Evolutionary conservation across 2,329 filamentous ascomycete species (phyloP), one percentile per base, ranked within the genome.

Genomic region (Penicillium brasilianum): DNA sequence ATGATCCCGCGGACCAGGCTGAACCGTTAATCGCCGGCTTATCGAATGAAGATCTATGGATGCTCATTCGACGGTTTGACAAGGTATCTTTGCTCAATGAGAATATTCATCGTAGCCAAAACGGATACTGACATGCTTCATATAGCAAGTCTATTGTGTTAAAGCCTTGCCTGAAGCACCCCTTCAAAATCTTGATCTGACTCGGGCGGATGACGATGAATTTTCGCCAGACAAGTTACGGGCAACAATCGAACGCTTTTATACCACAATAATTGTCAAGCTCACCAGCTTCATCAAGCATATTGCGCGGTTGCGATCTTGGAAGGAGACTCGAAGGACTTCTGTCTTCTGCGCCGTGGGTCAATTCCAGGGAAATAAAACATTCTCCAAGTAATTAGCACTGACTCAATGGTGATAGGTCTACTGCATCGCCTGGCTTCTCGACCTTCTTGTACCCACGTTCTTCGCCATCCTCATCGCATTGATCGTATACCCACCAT

Each of bases 161-260:
- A 92, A 90, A 73, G 87, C 89, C 30, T 85, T 88, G 9, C 78
- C 83, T 0, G 75, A 83, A 51, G 76, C 85, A 8, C 82, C 85
- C 0, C 83, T 90, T 1, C 90, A 89, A 6, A 86, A 87, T 14
- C 79, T 96, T 39, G 92, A 96, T 74, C 83, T 96, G 60, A 92
- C 93, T 67, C 89, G 92, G 58, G 88, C 91, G 4, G 89, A 93
- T 41, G 88, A 94, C 57, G 91, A 95, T 66, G 90, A 93, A 59
- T 95, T 95, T 74, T 91, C 90, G 0, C 91, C 92, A 0, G 91
- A 95, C 71, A 95, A 95, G 77, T 80, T 96, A 48, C 84, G 92
- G 11, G 86, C 88, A 2, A 92, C 90, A 56, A 74, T 95, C 4
- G 92, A 96, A 76, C 83, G 92, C 14, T 79, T 95, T 11, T 96